Evolutionary conservation across 345 rosid genomes (phyloP).

Genomic region (Raphanus raphanistrum): DNA sequence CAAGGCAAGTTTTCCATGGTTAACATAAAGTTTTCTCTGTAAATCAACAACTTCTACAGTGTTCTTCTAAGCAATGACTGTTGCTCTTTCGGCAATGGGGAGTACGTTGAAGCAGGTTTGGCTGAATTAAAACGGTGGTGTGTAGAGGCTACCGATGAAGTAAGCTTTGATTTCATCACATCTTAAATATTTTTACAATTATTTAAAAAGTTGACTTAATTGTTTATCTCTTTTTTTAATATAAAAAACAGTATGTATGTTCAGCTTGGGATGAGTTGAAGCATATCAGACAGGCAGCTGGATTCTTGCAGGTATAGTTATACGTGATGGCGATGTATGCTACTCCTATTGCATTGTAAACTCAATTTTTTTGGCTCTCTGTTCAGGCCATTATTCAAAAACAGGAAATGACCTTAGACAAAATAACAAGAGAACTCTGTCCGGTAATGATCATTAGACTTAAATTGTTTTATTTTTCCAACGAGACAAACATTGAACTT

Average conservation of each 20-base stretch:
- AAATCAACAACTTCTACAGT: conserved; percentile 51
- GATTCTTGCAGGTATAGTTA: conserved; percentile 69
- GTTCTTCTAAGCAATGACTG: conserved; percentile 94
- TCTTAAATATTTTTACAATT: background rate
- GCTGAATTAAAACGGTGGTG: conserved; percentile 95
- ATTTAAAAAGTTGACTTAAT: conserved; percentile 9
- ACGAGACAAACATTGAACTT: background rate
- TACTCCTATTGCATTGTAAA: conserved; percentile 4
- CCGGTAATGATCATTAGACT: conserved; percentile 51
- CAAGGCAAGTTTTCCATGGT: background rate
- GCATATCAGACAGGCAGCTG: conserved; percentile 99
- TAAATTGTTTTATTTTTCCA: background rate
- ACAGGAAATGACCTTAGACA: conserved; percentile 81
- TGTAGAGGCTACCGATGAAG: conserved; percentile 81
- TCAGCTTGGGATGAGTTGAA: conserved; percentile 95
- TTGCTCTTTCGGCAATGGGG: conserved; percentile 97
- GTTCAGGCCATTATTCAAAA: conserved; percentile 92
- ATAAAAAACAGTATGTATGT: conserved; percentile 70
- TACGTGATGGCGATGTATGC: background rate
- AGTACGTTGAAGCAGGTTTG: conserved; percentile 89
- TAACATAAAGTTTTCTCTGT: conserved; percentile 15
- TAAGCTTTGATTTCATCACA: conserved; percentile 41
- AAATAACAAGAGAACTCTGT: conserved; percentile 94
- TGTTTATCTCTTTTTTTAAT: background rate
- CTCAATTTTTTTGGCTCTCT: conserved; percentile 14